Percentiles rank a stretch among this genome's conserved stretches.
Evolutionary conservation across 2,329 filamentous ascomycete species (phyloP).

Genomic region (Ophiostoma novo-ulmi): DNA sequence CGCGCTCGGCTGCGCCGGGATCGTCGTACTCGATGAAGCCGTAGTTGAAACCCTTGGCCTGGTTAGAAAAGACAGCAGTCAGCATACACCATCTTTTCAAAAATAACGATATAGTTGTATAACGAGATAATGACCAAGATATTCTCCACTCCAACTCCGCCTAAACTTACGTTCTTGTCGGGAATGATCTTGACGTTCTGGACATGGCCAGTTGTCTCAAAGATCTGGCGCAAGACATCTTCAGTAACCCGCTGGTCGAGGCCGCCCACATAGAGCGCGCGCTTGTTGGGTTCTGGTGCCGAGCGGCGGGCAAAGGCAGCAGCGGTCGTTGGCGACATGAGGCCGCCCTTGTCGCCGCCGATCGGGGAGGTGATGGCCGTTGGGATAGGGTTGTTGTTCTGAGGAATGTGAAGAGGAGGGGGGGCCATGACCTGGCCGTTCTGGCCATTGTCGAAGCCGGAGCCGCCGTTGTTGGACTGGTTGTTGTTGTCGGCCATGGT

Average conservation of each 20-base stretch:
- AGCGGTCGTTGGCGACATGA: slow-evolving; percentile 81
- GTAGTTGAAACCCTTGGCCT: slow-evolving; percentile 97
- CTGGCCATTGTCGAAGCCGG: slow-evolving; percentile 72
- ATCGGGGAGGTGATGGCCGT: slow-evolving; percentile 86
- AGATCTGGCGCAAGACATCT: slow-evolving; percentile 94
- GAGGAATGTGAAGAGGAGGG: slow-evolving; percentile 85
- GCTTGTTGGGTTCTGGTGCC: slow-evolving; percentile 96
- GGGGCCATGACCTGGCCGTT: slow-evolving; percentile 75
- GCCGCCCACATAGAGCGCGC: slow-evolving; percentile 91
- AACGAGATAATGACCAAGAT: slow-evolving; percentile 1
- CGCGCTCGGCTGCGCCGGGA: slow-evolving; percentile 89
- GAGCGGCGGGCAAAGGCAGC: slow-evolving; percentile 80
- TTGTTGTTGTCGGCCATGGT: slow-evolving; percentile 75
- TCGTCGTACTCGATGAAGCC: slow-evolving; percentile 99
- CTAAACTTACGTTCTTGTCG: slow-evolving; percentile 86
- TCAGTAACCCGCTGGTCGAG: slow-evolving; percentile 93
- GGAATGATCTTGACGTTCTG: slow-evolving; percentile 99
- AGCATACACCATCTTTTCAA: neutral
- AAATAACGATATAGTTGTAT: neutral
- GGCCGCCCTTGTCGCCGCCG: slow-evolving; percentile 58
- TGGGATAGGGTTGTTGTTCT: slow-evolving; percentile 93
- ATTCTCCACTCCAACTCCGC: neutral
- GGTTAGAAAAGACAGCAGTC: slow-evolving; percentile 25
- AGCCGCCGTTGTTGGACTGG: slow-evolving; percentile 62
- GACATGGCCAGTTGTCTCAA: slow-evolving; percentile 97